Conservation (phyloP, 495 filamentous ascomycete genomes). For the Penicillium riverlandense region DNA sequence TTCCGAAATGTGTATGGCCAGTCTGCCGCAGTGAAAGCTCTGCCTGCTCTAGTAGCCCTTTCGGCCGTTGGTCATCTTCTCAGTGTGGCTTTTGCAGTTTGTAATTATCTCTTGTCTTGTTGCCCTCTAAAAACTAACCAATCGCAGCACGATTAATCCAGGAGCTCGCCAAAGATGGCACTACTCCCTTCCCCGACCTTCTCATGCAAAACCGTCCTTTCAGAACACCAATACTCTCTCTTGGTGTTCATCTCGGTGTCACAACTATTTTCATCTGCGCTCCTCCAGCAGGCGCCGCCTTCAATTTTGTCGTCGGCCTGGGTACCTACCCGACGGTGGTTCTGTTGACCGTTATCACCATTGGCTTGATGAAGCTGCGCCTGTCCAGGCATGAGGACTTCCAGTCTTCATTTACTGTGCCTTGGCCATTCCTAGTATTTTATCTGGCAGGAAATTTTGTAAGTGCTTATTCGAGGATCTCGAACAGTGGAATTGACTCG, state of each 20-base stretch:
- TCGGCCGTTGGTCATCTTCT: slow-evolving; percentile 64
- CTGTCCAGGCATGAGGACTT: slow-evolving; percentile 2
- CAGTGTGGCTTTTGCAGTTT: slow-evolving; percentile 32
- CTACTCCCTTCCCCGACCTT: slow-evolving; percentile 55
- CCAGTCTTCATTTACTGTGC: slow-evolving; percentile 11
- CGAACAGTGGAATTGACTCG: not conserved
- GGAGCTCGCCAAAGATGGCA: slow-evolving; percentile 59
- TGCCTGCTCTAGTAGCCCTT: slow-evolving; percentile 47
- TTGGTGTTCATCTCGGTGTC: slow-evolving; percentile 55
- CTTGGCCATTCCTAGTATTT: slow-evolving; percentile 15
- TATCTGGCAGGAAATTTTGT: slow-evolving; percentile 20
- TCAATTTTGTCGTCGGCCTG: slow-evolving; percentile 60
- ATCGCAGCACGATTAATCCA: slow-evolving; percentile 52
- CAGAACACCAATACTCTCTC: slow-evolving; percentile 50
- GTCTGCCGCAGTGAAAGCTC: slow-evolving; percentile 14
- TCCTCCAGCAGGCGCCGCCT: slow-evolving; percentile 52
- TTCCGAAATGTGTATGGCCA: slow-evolving; percentile 23
- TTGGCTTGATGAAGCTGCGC: slow-evolving; percentile 19
- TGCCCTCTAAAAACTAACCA: not conserved
- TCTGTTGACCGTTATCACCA: slow-evolving; percentile 11
- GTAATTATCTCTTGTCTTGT: slow-evolving; percentile 3
- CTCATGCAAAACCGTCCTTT: slow-evolving; percentile 60
- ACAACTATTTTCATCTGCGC: slow-evolving; percentile 55
- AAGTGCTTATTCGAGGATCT: slow-evolving; percentile 1
- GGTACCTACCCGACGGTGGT: slow-evolving; percentile 44